Conservation (phyloP, 306 rosid genomes). For the Clitoria ternatea region DNA sequence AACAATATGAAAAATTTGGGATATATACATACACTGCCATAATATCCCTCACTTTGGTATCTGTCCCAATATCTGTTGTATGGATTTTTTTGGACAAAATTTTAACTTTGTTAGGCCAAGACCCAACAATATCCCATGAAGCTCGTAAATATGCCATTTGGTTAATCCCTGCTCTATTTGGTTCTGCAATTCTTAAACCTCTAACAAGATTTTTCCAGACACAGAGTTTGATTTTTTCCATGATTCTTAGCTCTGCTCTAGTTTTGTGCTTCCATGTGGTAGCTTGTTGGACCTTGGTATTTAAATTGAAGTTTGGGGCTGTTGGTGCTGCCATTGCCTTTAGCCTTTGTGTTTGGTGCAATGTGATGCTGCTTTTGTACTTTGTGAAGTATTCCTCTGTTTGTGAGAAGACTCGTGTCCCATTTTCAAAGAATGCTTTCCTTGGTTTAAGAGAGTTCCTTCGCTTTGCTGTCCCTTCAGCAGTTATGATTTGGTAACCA, state of each 20-base stretch:
- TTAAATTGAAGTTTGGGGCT: slow-evolving; percentile 35
- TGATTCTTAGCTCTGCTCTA: slow-evolving; percentile 35
- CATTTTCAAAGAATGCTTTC: slow-evolving; percentile 36
- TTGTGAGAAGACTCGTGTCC: slow-evolving; percentile 39
- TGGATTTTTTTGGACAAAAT: slow-evolving; percentile 54
- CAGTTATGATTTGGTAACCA: slow-evolving; percentile 63
- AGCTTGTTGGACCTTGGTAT: slow-evolving; percentile 48
- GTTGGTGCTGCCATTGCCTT: slow-evolving; percentile 57
- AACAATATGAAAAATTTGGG: slow-evolving; percentile 47
- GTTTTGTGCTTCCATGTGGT: slow-evolving; percentile 44
- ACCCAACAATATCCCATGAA: slow-evolving; percentile 35
- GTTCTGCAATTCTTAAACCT: slow-evolving; percentile 49
- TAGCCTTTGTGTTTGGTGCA: slow-evolving; percentile 50
- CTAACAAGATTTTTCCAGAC: slow-evolving; percentile 45
- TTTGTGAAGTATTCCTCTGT: slow-evolving; percentile 39
- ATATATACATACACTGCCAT: slow-evolving; percentile 39
- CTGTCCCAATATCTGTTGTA: slow-evolving; percentile 41
- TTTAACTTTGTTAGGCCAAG: slow-evolving; percentile 45
- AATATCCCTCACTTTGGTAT: slow-evolving; percentile 44
- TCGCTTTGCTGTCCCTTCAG: slow-evolving; percentile 56
- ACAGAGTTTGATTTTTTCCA: slow-evolving; percentile 47
- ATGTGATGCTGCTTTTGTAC: slow-evolving; percentile 29
- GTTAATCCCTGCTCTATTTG: slow-evolving; percentile 52
- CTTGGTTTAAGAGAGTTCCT: slow-evolving; percentile 31
- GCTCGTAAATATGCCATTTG: slow-evolving; percentile 47